These are phyloP conservation scores for Tagetes patula DNA, from an alignment of 129 eudicot species.

Conservation along the genomic window DNA sequence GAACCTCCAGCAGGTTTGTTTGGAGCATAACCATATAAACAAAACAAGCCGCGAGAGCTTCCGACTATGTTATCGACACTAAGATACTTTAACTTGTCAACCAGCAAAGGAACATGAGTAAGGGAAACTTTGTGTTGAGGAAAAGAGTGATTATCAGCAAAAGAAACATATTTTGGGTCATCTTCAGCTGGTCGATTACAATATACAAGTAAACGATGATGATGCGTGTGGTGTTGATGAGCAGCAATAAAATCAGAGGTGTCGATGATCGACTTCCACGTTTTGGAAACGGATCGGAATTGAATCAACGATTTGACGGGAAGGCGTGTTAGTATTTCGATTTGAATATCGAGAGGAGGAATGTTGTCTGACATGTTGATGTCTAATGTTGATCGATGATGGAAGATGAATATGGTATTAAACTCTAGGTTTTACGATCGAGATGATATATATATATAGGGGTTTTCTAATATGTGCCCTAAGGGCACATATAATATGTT, in stretches of 20 bases:
- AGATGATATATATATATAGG: too few relatives aligned
- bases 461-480: too few relatives aligned
- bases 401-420: too few relatives aligned
- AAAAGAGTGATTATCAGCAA: constrained; percentile 8
- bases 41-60: constrained; percentile 6
- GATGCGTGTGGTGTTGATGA: neutral
- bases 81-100: neutral
- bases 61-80: neutral
- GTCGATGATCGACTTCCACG: constrained; percentile 4
- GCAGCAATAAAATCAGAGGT: neutral
- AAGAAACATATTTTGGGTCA: neutral
- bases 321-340: neutral
- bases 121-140: neutral
- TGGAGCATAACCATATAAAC: neutral
- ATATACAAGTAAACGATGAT: neutral
- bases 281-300: neutral
- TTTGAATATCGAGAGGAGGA: neutral
- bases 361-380: constrained; percentile 2
- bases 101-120: neutral
- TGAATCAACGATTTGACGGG: neutral
- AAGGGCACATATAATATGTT: too few relatives aligned
- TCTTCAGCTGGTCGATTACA: neutral
- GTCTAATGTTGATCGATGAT: constrained; percentile 2
- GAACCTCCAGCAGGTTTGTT: too few relatives aligned
- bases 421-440: too few relatives aligned